Evolutionary conservation across 1,139 yeast species (phyloP).

Genomic region (Hyphopichia fennica): DNA sequence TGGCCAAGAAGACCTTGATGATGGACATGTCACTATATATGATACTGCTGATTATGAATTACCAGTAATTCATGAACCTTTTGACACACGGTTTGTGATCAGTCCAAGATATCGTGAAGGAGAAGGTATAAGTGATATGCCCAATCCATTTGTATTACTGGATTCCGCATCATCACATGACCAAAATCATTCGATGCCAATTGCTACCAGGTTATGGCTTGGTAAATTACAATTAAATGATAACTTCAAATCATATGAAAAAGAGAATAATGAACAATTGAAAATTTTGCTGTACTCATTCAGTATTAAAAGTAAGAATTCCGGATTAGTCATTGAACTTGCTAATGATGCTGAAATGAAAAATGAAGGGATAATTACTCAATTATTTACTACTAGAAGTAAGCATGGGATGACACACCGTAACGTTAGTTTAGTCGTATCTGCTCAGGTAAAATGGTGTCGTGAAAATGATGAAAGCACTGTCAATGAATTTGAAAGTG

Average conservation of each 20-base stretch:
- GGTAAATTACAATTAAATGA: constrained; percentile 25
- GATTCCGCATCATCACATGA: constrained; percentile 7
- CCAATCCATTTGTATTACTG: constrained; percentile 40
- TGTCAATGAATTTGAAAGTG: constrained; percentile 27
- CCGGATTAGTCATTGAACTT: constrained; percentile 29
- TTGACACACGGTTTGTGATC: constrained; percentile 32
- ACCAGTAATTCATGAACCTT: constrained; percentile 37
- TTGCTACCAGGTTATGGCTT: constrained; percentile 49
- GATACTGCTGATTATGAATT: constrained; percentile 27
- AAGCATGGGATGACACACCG: constrained; percentile 42
- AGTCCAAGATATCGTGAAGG: constrained; percentile 34
- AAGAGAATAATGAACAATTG: not conserved
- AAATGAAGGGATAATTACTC: constrained; percentile 10
- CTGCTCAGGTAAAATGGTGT: constrained; percentile 34
- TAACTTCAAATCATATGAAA: constrained; percentile 3
- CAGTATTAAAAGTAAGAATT: constrained; percentile 25
- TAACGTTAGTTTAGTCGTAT: constrained; percentile 31
- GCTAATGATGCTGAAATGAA: constrained; percentile 7
- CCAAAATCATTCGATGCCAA: constrained; percentile 33
- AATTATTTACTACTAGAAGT: constrained; percentile 36
- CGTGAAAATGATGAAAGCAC: constrained; percentile 15
- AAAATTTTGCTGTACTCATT: constrained; percentile 23
- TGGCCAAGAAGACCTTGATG: not conserved
- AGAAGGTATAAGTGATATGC: constrained; percentile 29
- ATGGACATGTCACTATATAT: constrained; percentile 22